Percentiles rank a stretch among this genome's conserved stretches.
Evolutionary conservation across 306 rosid genomes (phyloP).

Genomic region (Prunus armeniaca): DNA sequence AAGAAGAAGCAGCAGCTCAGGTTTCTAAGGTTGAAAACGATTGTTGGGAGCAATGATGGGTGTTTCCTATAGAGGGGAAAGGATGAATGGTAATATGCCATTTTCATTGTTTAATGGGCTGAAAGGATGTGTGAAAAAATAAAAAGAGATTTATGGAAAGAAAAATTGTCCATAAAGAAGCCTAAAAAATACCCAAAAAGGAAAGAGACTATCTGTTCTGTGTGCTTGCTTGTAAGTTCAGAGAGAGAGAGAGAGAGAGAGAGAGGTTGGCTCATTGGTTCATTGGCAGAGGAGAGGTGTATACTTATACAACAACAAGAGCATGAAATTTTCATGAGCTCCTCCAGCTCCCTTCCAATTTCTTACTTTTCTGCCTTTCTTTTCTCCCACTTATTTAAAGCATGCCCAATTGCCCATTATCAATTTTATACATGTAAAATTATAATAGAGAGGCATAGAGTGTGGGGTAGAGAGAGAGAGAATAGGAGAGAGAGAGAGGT

Average conservation of each 20-base stretch:
- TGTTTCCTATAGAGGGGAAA: conserved; percentile 98
- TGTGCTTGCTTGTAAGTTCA: conserved; percentile 5
- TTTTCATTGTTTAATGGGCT: conserved; percentile 89
- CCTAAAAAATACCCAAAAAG: conserved; percentile 12
- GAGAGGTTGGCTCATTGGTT: not conserved
- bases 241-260: conserved; percentile 6
- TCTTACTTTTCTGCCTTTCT: conserved; percentile 23
- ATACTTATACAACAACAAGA: conserved; percentile 7
- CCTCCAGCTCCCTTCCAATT: conserved; percentile 34
- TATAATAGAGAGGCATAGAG: not conserved
- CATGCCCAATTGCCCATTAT: conserved; percentile 26
- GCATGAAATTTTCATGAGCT: conserved; percentile 32
- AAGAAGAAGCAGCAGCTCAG: conserved; percentile 58
- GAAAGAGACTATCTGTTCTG: not conserved
- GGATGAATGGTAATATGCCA: conserved; percentile 98
- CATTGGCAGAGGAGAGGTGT: conserved; percentile 12
- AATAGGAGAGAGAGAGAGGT: conserved; percentile 4
- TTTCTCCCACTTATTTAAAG: conserved; percentile 29
- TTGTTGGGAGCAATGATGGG: conserved; percentile 99
- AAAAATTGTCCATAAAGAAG: not conserved
- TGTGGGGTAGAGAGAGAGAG: not conserved
- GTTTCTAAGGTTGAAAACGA: conserved; percentile 96
- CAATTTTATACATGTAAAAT: not conserved
- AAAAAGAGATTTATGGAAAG: not conserved
- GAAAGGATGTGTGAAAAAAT: conserved; percentile 28